These are phyloP conservation scores for Pseudocercospora eumusae DNA, from an alignment of 2,329 filamentous ascomycete species.

Conservation along the genomic window DNA sequence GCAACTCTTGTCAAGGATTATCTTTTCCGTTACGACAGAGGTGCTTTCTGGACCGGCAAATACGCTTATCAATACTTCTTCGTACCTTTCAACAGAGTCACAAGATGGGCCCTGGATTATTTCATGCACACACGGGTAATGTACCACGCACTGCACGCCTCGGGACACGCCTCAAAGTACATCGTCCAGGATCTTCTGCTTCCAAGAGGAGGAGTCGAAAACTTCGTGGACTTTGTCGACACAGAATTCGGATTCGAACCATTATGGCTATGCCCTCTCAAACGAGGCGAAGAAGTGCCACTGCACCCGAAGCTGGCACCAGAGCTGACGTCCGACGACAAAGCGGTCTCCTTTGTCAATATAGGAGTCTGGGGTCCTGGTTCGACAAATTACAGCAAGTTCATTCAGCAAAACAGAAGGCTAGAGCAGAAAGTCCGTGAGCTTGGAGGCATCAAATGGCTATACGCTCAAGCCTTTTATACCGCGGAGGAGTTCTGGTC, in stretches of 20 bases:
- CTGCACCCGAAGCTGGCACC: constrained; percentile 22
- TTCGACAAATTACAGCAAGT: constrained; percentile 55
- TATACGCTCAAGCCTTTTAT: constrained; percentile 86
- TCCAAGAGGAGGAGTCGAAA: constrained; percentile 53
- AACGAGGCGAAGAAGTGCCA: constrained; percentile 23
- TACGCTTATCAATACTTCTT: constrained; percentile 64
- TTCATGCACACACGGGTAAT: constrained; percentile 64
- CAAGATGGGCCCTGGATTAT: constrained; percentile 60
- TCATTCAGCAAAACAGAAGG: constrained; percentile 67
- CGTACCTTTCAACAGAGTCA: constrained; percentile 60
- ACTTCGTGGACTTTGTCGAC: constrained; percentile 58
- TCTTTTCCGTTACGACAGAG: constrained; percentile 64
- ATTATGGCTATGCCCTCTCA: constrained; percentile 60
- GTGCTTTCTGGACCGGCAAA: constrained; percentile 64
- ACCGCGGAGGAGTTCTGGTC: constrained; percentile 69
- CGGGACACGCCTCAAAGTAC: constrained; percentile 57
- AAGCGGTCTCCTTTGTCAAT: constrained; percentile 48
- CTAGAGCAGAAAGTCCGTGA: constrained; percentile 69
- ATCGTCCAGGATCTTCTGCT: constrained; percentile 66
- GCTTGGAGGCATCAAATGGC: constrained; percentile 79
- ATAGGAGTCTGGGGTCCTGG: constrained; percentile 79
- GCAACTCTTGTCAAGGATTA: constrained; percentile 54
- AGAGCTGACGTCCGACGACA: constrained; percentile 12
- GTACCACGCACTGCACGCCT: constrained; percentile 62
- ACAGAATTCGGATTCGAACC: constrained; percentile 55